Percentiles rank a stretch among this genome's conserved stretches.
Conservation (phyloP, 805 yeast species). For the Lachancea quebecensis region DNA sequence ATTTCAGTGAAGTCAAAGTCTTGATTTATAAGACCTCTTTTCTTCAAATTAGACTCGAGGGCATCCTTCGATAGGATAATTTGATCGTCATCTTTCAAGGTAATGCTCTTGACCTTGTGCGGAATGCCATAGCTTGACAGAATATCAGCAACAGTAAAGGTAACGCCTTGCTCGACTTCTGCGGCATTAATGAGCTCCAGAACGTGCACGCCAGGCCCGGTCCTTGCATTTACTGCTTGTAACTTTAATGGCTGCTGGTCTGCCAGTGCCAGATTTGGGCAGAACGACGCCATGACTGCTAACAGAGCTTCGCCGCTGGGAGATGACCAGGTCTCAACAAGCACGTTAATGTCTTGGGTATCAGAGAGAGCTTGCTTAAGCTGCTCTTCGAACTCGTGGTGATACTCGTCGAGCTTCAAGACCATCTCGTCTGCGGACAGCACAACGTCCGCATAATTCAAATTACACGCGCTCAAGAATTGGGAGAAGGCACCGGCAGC, state of each 20-base stretch:
- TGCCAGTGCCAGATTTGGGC: slow-evolving; percentile 6
- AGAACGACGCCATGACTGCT: slow-evolving; percentile 8
- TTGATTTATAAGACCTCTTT: too few species aligned
- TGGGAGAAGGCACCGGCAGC: slow-evolving; percentile 8
- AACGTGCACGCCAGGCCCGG: slow-evolving; percentile 4
- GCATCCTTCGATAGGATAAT: too few species aligned
- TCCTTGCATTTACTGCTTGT: background rate
- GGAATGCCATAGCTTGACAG: slow-evolving; percentile 1
- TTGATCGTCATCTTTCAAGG: too few species aligned
- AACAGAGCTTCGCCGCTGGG: background rate
- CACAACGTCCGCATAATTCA: slow-evolving; percentile 5
- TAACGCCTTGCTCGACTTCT: background rate
- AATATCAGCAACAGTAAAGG: background rate
- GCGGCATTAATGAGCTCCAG: background rate
- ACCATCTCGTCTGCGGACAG: slow-evolving; percentile 9
- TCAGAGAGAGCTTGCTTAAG: slow-evolving; percentile 5
- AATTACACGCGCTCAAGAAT: slow-evolving; percentile 8
- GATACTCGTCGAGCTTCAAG: slow-evolving; percentile 8
- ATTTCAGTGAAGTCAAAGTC: background rate
- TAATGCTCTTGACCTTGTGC: background rate
- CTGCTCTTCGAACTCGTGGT: slow-evolving; percentile 9
- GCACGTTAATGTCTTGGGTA: slow-evolving; percentile 1
- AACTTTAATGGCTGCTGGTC: slow-evolving; percentile 1
- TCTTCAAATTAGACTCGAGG: too few species aligned
- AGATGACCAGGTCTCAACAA: slow-evolving; percentile 7